Conservation (phyloP, 2,329 filamentous ascomycete species). For the Penicillium sp. region DNA sequence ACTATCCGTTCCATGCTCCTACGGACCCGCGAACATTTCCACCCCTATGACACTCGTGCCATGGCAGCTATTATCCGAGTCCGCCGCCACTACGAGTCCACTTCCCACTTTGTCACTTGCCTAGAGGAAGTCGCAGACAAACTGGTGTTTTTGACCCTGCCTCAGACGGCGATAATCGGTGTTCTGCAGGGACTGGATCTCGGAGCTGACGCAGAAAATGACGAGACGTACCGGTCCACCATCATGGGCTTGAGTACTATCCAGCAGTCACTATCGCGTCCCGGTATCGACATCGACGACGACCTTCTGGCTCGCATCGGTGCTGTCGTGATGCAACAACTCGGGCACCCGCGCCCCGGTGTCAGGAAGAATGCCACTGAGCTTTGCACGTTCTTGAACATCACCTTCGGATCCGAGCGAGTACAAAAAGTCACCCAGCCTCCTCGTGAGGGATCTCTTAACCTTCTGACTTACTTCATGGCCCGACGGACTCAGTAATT, state of each 20-base stretch:
- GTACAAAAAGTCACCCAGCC: slow-evolving; percentile 30
- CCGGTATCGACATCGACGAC: slow-evolving; percentile 17
- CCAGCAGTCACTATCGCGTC: slow-evolving; percentile 17
- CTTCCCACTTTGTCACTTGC: slow-evolving; percentile 39
- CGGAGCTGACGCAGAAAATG: slow-evolving; percentile 28
- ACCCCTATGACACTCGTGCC: slow-evolving; percentile 32
- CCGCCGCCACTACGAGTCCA: slow-evolving; percentile 37
- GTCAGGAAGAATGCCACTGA: slow-evolving; percentile 38
- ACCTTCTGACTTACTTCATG: slow-evolving; percentile 39
- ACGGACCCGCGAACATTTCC: slow-evolving; percentile 35
- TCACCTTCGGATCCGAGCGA: slow-evolving; percentile 23
- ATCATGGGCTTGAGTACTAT: slow-evolving; percentile 30
- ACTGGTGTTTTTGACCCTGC: slow-evolving; percentile 27
- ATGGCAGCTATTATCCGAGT: slow-evolving; percentile 37
- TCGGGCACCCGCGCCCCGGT: slow-evolving; percentile 35
- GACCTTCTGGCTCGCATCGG: slow-evolving; percentile 27
- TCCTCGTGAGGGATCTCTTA: slow-evolving; percentile 30
- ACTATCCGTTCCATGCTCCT: slow-evolving; percentile 40
- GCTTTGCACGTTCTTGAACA: slow-evolving; percentile 31
- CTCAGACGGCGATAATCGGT: slow-evolving; percentile 26
- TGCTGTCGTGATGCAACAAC: slow-evolving; percentile 29
- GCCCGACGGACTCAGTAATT: slow-evolving; percentile 21
- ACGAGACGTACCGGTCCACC: slow-evolving; percentile 31
- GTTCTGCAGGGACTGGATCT: slow-evolving; percentile 31
- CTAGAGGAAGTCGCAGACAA: slow-evolving; percentile 39